Base-by-base conservation (phyloP, 495 filamentous ascomycete genomes). In the Lophiostoma macrostomum region DNA sequence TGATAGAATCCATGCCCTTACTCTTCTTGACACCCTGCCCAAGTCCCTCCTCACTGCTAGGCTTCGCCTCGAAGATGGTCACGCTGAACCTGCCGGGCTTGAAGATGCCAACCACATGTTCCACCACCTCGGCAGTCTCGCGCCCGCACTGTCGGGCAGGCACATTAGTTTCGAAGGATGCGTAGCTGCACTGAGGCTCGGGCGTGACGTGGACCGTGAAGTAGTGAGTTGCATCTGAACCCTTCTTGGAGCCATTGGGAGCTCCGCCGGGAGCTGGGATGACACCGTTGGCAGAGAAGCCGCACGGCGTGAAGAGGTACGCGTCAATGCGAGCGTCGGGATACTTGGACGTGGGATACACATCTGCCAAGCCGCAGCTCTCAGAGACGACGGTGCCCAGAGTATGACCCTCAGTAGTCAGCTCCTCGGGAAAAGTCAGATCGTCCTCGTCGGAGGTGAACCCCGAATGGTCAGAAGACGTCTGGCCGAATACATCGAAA, bases 191-290 rank as follows among this genome's bases (percentile, higher is more conserved):
- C 64, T 94, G 82, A 27, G 93, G 87, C 76, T 99, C 94, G 0
- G 94, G 94, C 0, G 94, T 99, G 53, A 99, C 94, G 68, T 99
- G 94, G 35, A 99, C 94, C 1, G 91, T 99, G 76, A 96, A 99
- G 71, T 99, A 99, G 72, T 97, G 89, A 14, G 85, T 88, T 30
- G 76, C 79, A 25, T 60, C 49, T 20, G 56, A 58, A 8, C 47
- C 54, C 19, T 60, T 56, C 23, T 72, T 74, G 30, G 71, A 73
- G 49, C 77, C 77, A 14, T 76, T 72, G 19, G 37, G 46, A 18
- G 45, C 50, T 18, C 53, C 53, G 22, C 78, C 72, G 3, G 91
- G 85, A 39, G 88, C 84, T 12, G 94, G 94, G 34, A 99, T 81
- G 34, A 99, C 90, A 41, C 89, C 94, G 60, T 99, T 99, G 73